phyloP scores from a whole-genome alignment of 176 grass and related monocot species.

The Dactylis glomerata region DNA sequence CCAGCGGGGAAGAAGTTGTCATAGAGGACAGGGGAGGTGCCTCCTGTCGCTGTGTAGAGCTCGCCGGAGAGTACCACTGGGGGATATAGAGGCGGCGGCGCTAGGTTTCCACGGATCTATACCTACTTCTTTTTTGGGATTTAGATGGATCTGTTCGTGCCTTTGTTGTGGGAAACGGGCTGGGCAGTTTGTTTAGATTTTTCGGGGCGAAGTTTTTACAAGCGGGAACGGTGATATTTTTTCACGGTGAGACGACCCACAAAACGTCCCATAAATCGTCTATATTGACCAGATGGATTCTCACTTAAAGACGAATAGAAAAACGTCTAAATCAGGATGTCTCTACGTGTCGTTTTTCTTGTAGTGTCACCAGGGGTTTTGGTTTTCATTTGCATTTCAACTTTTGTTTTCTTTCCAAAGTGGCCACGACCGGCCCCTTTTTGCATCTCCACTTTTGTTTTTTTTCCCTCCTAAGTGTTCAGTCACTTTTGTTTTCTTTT shows the following conservation, averaged over 20 bases:
- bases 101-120: background rate
- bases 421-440: too few relatives aligned
- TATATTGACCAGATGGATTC: background rate
- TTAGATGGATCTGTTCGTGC: background rate
- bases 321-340: background rate
- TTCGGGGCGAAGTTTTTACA: too few relatives aligned
- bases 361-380: too few relatives aligned
- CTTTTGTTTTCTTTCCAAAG: too few relatives aligned
- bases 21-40: too few relatives aligned
- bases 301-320: background rate
- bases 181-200: background rate
- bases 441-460: too few relatives aligned
- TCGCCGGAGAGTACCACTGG: too few relatives aligned
- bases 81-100: too few relatives aligned
- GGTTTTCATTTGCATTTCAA: too few relatives aligned
- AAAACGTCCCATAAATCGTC: background rate
- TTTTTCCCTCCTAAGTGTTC: too few relatives aligned
- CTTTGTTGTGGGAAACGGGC: background rate
- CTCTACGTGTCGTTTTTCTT: background rate
- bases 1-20: background rate
- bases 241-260: background rate
- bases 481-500: too few relatives aligned
- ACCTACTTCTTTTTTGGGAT: too few relatives aligned
- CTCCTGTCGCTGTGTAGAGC: background rate
- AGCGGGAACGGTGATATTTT: background rate